These are phyloP conservation scores for Malbranchea cinnamomea DNA, from an alignment of 2,329 filamentous ascomycete genomes.

Conservation along the genomic window DNA sequence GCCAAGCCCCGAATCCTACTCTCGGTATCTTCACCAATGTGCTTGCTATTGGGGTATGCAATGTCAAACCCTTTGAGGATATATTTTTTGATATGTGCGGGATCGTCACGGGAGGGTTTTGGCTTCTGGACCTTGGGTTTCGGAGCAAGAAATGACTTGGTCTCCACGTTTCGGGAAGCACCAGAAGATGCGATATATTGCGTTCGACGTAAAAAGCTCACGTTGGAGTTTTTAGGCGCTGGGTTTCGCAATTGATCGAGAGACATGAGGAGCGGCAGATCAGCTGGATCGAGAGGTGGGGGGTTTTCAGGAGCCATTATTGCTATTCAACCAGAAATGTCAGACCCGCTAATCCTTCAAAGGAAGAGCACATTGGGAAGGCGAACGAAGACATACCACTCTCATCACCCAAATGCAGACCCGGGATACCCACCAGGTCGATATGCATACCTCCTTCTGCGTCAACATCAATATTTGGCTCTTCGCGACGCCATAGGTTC, in stretches of 20 bases:
- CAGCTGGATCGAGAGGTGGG: constrained; percentile 63
- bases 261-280: constrained; percentile 69
- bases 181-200: constrained; percentile 59
- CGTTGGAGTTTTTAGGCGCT: constrained; percentile 57
- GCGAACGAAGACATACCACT: constrained; percentile 45
- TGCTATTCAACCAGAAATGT: constrained; percentile 36
- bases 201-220: constrained; percentile 88
- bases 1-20: constrained; percentile 39
- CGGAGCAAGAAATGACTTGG: constrained; percentile 13
- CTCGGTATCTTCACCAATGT: constrained; percentile 40
- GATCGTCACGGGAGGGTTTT: constrained; percentile 37
- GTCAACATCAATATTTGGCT: constrained; percentile 91
- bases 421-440: constrained; percentile 85
- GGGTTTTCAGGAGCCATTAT: constrained; percentile 64
- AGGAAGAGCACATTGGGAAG: constrained; percentile 4
- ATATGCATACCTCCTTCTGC: constrained; percentile 96
- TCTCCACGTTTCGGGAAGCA: constrained; percentile 19
- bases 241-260: constrained; percentile 75
- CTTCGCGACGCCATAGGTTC: constrained; percentile 75
- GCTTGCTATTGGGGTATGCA: constrained; percentile 46
- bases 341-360: neutral
- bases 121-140: constrained; percentile 18
- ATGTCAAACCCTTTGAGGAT: constrained; percentile 51
- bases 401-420: constrained; percentile 89
- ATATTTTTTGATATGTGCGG: constrained; percentile 44